Evolutionary conservation across 176 grass and related monocot genomes (phyloP), one percentile per base, ranked within the genome.

Genomic region (Phragmites australis): DNA sequence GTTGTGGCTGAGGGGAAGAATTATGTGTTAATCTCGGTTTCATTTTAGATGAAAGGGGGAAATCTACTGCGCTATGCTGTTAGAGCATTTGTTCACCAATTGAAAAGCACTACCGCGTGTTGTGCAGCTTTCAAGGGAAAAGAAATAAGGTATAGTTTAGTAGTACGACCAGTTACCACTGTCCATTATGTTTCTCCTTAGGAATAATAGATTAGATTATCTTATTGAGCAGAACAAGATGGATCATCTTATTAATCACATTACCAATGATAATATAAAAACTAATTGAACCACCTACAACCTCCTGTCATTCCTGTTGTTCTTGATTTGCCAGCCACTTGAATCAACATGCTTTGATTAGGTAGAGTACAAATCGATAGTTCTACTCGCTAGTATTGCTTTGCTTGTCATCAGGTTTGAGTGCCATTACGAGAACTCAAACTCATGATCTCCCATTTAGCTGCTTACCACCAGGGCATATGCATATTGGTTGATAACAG

Each of bases 61-160:
- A 26, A 29, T 10, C 37, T 46, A 76, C 25, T 26, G 25, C 45
- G 8, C 27, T 60, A 44, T 13, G 23, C 6, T 47, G 26, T 48
- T 62, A 62, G 9, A 76, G 12, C 26, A 37, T 37, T 64, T 64
- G 75, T 78, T 78, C 27, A 64, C 43, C 29, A 78, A 50, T 49
- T 65, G 30, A 51, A 78, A 50, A 65, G 19, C 45, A 39, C 3
- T 51, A 51, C n/a, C 13, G 1, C 50, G 29, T 77, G 56, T 10
- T 27, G 25, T 70, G n/a, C 15, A 56, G 51, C 42, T 55, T 42
- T 42, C 70, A 40, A 74, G 32, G 50, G 71, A 55, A 74, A 74
- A 42, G 34, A 57, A 34, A 74, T 13, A 55, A 10, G 19, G 11
- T 21, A 26, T 41, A 40, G 50, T 55, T 53, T 55, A 56, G 32